Evolutionary conservation across 164 flowering plant species (phyloP).

Genomic region (Vitis cinerea): DNA sequence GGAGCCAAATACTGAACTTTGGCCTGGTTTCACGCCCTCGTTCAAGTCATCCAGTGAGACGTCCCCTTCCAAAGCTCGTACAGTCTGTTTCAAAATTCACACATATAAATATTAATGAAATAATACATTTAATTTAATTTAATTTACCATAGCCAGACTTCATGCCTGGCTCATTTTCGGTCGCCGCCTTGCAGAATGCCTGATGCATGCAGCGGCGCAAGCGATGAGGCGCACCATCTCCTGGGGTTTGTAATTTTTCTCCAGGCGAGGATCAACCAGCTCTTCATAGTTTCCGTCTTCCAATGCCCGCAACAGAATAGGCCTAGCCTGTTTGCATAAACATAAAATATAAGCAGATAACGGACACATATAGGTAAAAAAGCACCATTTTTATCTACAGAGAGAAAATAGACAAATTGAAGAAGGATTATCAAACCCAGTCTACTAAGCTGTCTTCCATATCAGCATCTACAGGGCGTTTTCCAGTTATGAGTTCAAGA

Average conservation of each 20-base stretch:
- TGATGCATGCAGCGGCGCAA: constrained; percentile 58
- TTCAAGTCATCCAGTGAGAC: constrained; percentile 55
- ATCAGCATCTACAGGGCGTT: constrained; percentile 53
- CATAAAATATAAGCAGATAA: background rate
- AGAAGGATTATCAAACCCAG: constrained; percentile 50
- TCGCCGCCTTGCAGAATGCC: constrained; percentile 67
- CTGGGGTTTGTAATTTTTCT: constrained; percentile 31
- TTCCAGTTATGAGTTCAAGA: constrained; percentile 77
- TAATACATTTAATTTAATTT: background rate
- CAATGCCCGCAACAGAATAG: constrained; percentile 38
- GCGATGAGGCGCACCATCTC: constrained; percentile 69
- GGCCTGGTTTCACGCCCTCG: constrained; percentile 38
- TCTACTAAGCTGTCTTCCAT: constrained; percentile 82
- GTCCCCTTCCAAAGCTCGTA: constrained; percentile 76
- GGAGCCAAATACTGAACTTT: constrained; percentile 26
- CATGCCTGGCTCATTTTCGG: constrained; percentile 84
- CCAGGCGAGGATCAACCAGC: constrained; percentile 61
- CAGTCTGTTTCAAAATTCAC: constrained; percentile 40
- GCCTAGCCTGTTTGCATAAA: constrained; percentile 62
- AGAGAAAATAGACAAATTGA: background rate
- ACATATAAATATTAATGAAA: background rate
- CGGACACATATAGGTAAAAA: background rate
- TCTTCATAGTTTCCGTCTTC: constrained; percentile 44
- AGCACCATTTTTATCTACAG: no score
- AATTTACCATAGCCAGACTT: no score